A percentile compares a stretch with the other conserved stretches of the same genome.
These are phyloP conservation scores for Raphanus raphanistrum DNA, from an alignment of 345 rosid genomes.

Conservation along the genomic window DNA sequence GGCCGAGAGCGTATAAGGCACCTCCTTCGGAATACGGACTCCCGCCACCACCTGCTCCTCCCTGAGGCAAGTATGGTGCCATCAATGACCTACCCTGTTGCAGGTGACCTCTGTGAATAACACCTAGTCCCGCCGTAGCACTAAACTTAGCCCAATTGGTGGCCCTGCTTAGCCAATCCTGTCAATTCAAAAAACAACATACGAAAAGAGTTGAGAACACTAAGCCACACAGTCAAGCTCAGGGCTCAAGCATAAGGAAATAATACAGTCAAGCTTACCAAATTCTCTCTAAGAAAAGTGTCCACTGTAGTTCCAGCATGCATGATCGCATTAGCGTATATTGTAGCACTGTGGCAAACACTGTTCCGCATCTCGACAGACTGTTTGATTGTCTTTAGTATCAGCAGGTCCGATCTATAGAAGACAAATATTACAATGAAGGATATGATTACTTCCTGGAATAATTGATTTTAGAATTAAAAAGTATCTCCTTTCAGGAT, in stretches of 20 bases:
- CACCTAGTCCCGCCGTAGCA: slow-evolving; percentile 99
- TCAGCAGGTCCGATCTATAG: slow-evolving; percentile 85
- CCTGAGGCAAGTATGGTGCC: slow-evolving; percentile 99
- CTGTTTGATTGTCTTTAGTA: slow-evolving; percentile 93
- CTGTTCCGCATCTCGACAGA: slow-evolving; percentile 98
- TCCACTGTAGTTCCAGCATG: slow-evolving; percentile 99
- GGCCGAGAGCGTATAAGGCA: slow-evolving; percentile 95
- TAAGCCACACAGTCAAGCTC: slow-evolving; percentile 7
- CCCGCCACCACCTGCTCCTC: slow-evolving; percentile 91
- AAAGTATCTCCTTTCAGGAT: neutral
- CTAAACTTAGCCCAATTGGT: slow-evolving; percentile 99
- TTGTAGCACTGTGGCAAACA: slow-evolving; percentile 98
- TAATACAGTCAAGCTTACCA: slow-evolving; percentile 48
- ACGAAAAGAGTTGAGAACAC: slow-evolving; percentile 14
- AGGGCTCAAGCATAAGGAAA: neutral
- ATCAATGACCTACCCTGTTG: slow-evolving; percentile 96
- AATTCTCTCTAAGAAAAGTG: slow-evolving; percentile 94
- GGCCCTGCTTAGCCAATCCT: slow-evolving; percentile 99
- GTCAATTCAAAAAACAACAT: slow-evolving; percentile 26
- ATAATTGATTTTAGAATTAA: neutral
- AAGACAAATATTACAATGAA: slow-evolving; percentile 26
- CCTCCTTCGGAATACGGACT: slow-evolving; percentile 99
- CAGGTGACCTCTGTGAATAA: slow-evolving; percentile 93
- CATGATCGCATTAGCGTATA: slow-evolving; percentile 98
- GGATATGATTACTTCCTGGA: neutral